These are phyloP conservation scores for Glycine latifolia DNA, from an alignment of 306 rosid species.

Conservation along the genomic window DNA sequence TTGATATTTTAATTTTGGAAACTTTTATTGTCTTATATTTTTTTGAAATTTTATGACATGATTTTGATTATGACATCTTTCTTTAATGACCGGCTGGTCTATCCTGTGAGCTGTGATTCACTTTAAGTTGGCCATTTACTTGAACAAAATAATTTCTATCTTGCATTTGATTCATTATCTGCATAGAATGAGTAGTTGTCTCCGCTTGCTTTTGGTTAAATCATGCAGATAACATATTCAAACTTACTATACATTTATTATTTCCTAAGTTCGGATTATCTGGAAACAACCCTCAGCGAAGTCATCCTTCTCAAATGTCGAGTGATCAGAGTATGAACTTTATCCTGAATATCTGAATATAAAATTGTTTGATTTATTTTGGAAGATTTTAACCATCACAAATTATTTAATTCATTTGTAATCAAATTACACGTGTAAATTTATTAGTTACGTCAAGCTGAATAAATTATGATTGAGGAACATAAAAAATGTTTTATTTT, in stretches of 20 bases:
- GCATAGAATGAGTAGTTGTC: slow-evolving; percentile 16
- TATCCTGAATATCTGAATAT: slow-evolving; percentile 38
- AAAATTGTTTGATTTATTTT: too few relatives aligned
- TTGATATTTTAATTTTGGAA: slow-evolving; percentile 5
- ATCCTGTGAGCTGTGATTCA: not conserved
- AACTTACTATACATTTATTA: slow-evolving; percentile 41
- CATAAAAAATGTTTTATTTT: too few relatives aligned
- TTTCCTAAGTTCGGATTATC: slow-evolving; percentile 66
- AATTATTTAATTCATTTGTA: too few relatives aligned
- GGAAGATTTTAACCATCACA: too few relatives aligned
- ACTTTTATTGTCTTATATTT: not conserved
- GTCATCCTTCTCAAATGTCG: slow-evolving; percentile 82
- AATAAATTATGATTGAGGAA: too few relatives aligned
- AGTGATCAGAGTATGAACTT: slow-evolving; percentile 79
- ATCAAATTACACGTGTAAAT: too few relatives aligned
- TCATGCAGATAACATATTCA: slow-evolving; percentile 35
- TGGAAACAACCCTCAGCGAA: slow-evolving; percentile 86
- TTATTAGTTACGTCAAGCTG: too few relatives aligned
- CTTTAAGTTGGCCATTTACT: slow-evolving; percentile 6
- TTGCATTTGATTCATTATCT: slow-evolving; percentile 15
- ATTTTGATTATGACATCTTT: slow-evolving; percentile 6
- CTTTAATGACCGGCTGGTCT: slow-evolving; percentile 22
- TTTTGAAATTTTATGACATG: not conserved
- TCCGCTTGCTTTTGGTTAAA: slow-evolving; percentile 9
- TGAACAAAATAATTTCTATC: not conserved